Conservation (phyloP, 768 basidiomycete genomes). For the Rhodotorula toruloides region DNA sequence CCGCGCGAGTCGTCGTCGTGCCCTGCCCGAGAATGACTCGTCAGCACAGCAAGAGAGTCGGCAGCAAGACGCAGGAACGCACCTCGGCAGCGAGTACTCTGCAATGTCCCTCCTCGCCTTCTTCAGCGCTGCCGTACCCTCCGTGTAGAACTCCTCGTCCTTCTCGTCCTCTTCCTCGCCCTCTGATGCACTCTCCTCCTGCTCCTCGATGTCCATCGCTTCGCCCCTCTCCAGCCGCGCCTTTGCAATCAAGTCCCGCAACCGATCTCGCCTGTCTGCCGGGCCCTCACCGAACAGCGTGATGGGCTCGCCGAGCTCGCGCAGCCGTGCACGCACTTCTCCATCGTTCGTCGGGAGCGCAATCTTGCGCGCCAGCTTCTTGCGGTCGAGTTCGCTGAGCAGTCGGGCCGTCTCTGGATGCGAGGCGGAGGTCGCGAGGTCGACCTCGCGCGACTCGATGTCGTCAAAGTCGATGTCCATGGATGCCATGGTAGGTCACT, state of each 20-base stretch:
- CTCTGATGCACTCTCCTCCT: slow-evolving; percentile 8
- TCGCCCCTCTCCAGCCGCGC: slow-evolving; percentile 51
- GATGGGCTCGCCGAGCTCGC: slow-evolving; percentile 94
- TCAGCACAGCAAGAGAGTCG: slow-evolving; percentile 46
- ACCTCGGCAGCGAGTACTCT: slow-evolving; percentile 93
- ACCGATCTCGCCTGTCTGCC: slow-evolving; percentile 79
- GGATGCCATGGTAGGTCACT: slow-evolving; percentile 3
- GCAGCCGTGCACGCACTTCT: slow-evolving; percentile 77
- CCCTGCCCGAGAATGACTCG: slow-evolving; percentile 60
- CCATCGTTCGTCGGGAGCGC: slow-evolving; percentile 97
- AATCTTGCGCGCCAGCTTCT: slow-evolving; percentile 86
- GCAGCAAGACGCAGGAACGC: slow-evolving; percentile 54
- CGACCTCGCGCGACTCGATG: slow-evolving; percentile 25
- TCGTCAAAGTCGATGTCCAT: slow-evolving; percentile 42
- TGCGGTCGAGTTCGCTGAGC: slow-evolving; percentile 91
- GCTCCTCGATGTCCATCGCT: slow-evolving; percentile 66
- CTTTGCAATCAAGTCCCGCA: slow-evolving; percentile 91
- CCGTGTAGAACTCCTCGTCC: slow-evolving; percentile 94
- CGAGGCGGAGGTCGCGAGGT: slow-evolving; percentile 25
- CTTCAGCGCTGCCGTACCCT: slow-evolving; percentile 78
- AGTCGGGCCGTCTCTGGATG: slow-evolving; percentile 54
- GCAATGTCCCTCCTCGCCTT: slow-evolving; percentile 79
- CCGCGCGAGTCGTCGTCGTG: slow-evolving; percentile 85
- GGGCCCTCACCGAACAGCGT: slow-evolving; percentile 82
- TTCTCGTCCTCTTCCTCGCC: slow-evolving; percentile 45